A percentile compares a stretch with the other conserved stretches of the same genome.
phyloP scores from a whole-genome alignment of 352 stramenopile genomes.

The Phytophthora kernoviae region DNA sequence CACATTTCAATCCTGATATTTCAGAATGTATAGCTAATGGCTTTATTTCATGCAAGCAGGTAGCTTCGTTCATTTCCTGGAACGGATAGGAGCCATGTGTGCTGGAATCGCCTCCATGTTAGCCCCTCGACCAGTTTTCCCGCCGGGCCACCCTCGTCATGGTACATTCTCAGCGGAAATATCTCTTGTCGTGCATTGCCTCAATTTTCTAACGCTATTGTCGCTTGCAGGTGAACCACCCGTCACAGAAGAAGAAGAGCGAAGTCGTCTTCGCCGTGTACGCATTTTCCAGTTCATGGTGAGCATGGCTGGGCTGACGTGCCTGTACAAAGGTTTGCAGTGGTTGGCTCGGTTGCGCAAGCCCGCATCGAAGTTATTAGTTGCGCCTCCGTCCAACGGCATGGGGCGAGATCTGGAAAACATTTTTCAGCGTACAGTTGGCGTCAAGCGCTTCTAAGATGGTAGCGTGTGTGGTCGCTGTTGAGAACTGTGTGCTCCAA shows the following conservation, averaged over 20 bases:
- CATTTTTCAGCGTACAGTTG: slow-evolving; percentile 75
- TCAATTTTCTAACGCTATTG: slow-evolving; percentile 1
- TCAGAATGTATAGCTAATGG: not conserved
- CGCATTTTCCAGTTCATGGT: slow-evolving; percentile 84
- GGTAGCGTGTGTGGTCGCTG: slow-evolving; percentile 6
- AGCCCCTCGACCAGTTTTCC: slow-evolving; percentile 62
- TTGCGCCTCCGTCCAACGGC: slow-evolving; percentile 28
- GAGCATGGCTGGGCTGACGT: slow-evolving; percentile 54
- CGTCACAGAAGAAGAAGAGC: slow-evolving; percentile 73
- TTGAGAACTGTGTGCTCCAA: too few relatives aligned
- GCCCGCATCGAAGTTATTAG: slow-evolving; percentile 37
- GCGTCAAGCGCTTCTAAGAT: slow-evolving; percentile 33
- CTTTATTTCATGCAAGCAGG: slow-evolving; percentile 25
- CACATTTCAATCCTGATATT: too few relatives aligned
- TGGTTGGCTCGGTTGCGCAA: slow-evolving; percentile 61
- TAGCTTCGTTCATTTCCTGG: slow-evolving; percentile 85
- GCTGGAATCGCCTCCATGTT: slow-evolving; percentile 72
- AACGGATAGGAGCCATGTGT: slow-evolving; percentile 81
- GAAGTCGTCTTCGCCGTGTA: slow-evolving; percentile 67
- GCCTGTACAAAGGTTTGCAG: slow-evolving; percentile 62
- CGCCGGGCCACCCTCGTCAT: slow-evolving; percentile 75
- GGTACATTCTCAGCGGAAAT: slow-evolving; percentile 24
- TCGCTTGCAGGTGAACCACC: slow-evolving; percentile 46
- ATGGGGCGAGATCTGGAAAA: slow-evolving; percentile 57
- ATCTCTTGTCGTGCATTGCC: not conserved